Evolutionary conservation across 495 filamentous ascomycete genomes (phyloP), one percentile per base, ranked within the genome.

Genomic region (Peziza echinospora): DNA sequence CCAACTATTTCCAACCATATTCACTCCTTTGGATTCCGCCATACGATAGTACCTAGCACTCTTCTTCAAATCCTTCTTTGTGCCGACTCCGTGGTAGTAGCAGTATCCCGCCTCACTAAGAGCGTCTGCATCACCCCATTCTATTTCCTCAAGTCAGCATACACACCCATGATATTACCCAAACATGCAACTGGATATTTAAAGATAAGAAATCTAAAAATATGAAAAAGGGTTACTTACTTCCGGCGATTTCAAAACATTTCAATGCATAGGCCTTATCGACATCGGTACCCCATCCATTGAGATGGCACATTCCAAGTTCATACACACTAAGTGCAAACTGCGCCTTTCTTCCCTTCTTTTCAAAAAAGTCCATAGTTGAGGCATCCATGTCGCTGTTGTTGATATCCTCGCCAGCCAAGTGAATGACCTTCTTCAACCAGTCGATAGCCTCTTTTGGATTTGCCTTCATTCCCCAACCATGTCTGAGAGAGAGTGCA

Each of bases 1-100:
- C 89, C 89, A 97, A 67, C 81, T 89, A 61, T 94, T 96, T 30
- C 89, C 89, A 41, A 92, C 80, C 84, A 97, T 96, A 58, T 75
- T 91, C 69, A 93, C 83, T 11, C 89, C 89, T 65, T 86, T 87
- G 22, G 74, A 74, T 60, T 93, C 89, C 0, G 89, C 89, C 67
- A 77, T 68, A 2, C 89, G 76, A 57, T 97, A 97, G 53, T 82
- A 85, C 47, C 75, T 78, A 21, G 89, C 89, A 17, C 84, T 86
- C 63, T 89, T 93, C 68, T 82, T 92, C 61, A 94, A 67, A 59
- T 96, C 80, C 65, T 94, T 96, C 70, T 87, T 92, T 58, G 81
- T 87, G 4, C 82, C 81, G 49, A 86, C 65, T 13, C 82, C 80
- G 54, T 91, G 72, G 0, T 82, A 79, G 47, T 91, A 87, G 62